These are phyloP conservation scores for Cytospora piceicola DNA, from an alignment of 2,329 filamentous ascomycete species.

Conservation along the genomic window DNA sequence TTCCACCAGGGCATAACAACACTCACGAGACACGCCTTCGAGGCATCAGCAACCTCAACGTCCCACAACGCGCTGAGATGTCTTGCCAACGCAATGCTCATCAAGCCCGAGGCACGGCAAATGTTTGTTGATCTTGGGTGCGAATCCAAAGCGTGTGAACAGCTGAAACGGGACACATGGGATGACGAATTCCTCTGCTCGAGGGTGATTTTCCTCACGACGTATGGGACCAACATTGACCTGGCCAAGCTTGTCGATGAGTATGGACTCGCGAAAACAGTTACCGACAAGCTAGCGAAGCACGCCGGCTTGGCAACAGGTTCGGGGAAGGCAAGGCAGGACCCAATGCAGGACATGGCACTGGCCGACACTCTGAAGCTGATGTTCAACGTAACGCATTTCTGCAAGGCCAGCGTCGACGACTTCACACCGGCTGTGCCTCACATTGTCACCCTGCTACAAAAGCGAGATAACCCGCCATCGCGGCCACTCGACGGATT, in stretches of 20 bases:
- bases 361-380: conserved; percentile 84
- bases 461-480: conserved; percentile 58
- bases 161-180: conserved; percentile 71
- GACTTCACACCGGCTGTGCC: conserved; percentile 71
- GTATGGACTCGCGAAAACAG: conserved; percentile 67
- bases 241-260: conserved; percentile 68
- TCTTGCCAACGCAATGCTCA: conserved; percentile 80
- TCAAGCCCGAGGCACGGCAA: conserved; percentile 70
- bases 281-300: conserved; percentile 70
- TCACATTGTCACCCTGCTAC: conserved; percentile 72
- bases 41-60: conserved; percentile 63
- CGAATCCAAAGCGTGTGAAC: conserved; percentile 68
- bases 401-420: conserved; percentile 63
- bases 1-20: conserved; percentile 70
- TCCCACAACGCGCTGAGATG: conserved; percentile 79
- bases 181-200: conserved; percentile 87
- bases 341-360: conserved; percentile 76
- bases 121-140: conserved; percentile 73
- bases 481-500: conserved; percentile 73
- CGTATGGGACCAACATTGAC: conserved; percentile 74
- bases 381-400: conserved; percentile 84
- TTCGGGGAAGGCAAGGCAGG: conserved; percentile 39
- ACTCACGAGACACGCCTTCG: conserved; percentile 74
- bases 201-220: conserved; percentile 79
- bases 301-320: conserved; percentile 59